Evolutionary conservation across 441 rosid species (phyloP).

Genomic region (Lagerstroemia fauriei): DNA sequence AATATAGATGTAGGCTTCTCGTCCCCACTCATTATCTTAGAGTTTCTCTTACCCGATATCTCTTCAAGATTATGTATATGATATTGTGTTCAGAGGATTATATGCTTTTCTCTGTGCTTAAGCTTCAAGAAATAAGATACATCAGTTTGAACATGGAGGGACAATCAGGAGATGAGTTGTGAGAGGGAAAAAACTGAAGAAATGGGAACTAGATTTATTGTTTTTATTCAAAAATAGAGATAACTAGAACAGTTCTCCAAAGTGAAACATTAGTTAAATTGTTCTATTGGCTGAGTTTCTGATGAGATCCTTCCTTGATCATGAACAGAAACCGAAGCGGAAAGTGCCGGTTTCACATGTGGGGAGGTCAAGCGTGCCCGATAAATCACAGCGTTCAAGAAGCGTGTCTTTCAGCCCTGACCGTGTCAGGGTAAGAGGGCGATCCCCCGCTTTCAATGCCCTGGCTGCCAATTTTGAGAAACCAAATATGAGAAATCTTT

Average conservation of each 20-base stretch:
- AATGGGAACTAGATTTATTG: too few species aligned
- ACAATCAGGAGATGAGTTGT: background rate
- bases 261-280: background rate
- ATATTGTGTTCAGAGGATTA: background rate
- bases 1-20: slow-evolving; percentile 57
- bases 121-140: background rate
- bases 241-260: too few species aligned
- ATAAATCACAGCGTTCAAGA: slow-evolving; percentile 91
- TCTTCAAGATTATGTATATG: slow-evolving; percentile 7
- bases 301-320: slow-evolving; percentile 11
- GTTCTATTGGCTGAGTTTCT: background rate
- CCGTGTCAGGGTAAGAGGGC: slow-evolving; percentile 89
- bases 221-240: too few species aligned
- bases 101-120: background rate
- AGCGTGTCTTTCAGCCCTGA: slow-evolving; percentile 95
- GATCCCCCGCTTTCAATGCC: slow-evolving; percentile 97
- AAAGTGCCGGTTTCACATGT: slow-evolving; percentile 69
- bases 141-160: background rate
- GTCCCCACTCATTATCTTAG: background rate
- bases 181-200: background rate
- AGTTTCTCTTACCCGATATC: slow-evolving; percentile 13
- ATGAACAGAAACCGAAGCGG: slow-evolving; percentile 84
- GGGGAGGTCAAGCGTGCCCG: slow-evolving; percentile 83
- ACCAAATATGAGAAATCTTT: slow-evolving; percentile 75
- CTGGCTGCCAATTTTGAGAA: slow-evolving; percentile 93